Percentiles rank a stretch among this genome's conserved stretches.
Evolutionary conservation across 192 early-diverging fungal species (phyloP).

Genomic region (Coemansia sp.): DNA sequence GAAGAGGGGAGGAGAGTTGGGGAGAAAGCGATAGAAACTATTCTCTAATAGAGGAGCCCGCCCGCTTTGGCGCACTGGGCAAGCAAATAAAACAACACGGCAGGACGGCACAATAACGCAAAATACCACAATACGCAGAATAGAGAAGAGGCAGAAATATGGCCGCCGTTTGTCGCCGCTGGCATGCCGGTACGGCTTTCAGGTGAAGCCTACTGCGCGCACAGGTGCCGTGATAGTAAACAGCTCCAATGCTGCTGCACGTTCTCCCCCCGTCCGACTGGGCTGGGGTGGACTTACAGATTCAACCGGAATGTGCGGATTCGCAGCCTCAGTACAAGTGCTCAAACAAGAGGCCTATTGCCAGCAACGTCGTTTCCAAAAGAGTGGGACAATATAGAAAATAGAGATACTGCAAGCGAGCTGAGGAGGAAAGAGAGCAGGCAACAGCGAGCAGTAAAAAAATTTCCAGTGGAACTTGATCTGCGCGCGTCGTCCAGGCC

Average conservation of each 20-base stretch:
- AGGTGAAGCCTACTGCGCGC: slow-evolving; percentile 1
- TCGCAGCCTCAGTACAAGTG: slow-evolving; percentile 1
- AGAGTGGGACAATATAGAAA: background rate
- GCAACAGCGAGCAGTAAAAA: background rate
- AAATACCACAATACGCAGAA: slow-evolving; percentile 6
- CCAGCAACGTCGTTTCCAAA: background rate
- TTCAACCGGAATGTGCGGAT: background rate
- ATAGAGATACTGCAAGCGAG: too few relatives aligned
- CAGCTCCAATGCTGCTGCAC: slow-evolving; percentile 8
- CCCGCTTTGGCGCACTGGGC: background rate
- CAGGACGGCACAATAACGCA: slow-evolving; percentile 1
- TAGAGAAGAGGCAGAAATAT: background rate
- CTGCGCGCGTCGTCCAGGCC: too few relatives aligned
- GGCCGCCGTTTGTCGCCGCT: background rate
- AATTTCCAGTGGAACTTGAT: background rate
- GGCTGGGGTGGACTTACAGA: slow-evolving; percentile 1
- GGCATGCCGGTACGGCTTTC: background rate
- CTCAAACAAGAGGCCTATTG: background rate
- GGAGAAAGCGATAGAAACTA: background rate
- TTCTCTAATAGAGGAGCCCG: background rate
- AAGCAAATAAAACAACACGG: background rate
- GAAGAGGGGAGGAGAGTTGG: background rate
- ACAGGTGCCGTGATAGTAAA: slow-evolving; percentile 6
- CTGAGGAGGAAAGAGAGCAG: background rate
- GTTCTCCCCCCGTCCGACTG: background rate